Base-by-base conservation (phyloP, 2,329 filamentous ascomycete species). In the Alternaria arborescens region DNA sequence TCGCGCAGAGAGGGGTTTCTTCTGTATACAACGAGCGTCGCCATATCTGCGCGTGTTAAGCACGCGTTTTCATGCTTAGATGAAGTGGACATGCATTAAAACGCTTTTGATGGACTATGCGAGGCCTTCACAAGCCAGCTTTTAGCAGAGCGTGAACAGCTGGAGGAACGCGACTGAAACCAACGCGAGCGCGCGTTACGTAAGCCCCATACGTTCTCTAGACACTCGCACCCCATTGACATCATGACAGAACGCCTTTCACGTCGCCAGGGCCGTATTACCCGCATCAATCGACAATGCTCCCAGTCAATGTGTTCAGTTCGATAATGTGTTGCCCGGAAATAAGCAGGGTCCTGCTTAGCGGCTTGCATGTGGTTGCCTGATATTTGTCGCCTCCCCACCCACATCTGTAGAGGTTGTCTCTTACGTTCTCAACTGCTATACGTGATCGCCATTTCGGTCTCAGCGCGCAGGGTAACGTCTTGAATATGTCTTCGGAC, bases 401-500 rank as follows among this genome's bases (percentile, higher is more conserved):
- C 12, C 44, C 46, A 36, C 36, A 34, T 16, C 53, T 30, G 10
- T 24, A 1, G 14, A 11, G 52, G 32, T 8, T 22, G n/a, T 24
- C 52, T 32, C 18, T 34, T 36, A 18, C 30, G 34, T n/a, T 47
- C 44, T 55, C 18, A 34, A 32, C 40, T 38, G 24, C n/a, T 18
- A 34, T 43, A 46, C 22, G 32, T 30, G 16, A n/a, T n/a, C n/a
- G 41, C n/a, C 18, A 44, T n/a, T 32, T 28, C 53, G 18, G 47
- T 42, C 58, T 40, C 57, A 51, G 42, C 38, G 14, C 16, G 8
- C 28, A 46, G 28, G 14, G 40, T 52, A 40, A 32, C 20, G 12
- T 11, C 43, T 46, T 18, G 28, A 47, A 16, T 7, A 66, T 69
- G 65, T 61, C 64, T 11, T 52, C 52, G 3, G 47, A 52, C 14